phyloP scores from a whole-genome alignment of 225 moss, liverwort and hornwort species.

The Neckera pumila region DNA sequence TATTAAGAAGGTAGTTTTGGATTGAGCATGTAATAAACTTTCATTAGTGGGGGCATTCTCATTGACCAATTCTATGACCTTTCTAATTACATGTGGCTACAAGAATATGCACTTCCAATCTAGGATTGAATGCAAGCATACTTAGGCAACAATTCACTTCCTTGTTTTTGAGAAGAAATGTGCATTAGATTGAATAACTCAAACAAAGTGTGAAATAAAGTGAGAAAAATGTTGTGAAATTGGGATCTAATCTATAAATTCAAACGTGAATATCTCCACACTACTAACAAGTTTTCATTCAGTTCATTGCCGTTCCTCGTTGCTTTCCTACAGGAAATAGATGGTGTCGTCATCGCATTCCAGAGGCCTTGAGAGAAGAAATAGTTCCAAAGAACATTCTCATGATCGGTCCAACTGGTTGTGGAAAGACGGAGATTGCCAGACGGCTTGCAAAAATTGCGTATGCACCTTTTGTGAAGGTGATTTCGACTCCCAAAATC shows the following conservation, averaged over 20 bases:
- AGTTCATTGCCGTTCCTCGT: background rate
- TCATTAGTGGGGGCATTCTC: background rate
- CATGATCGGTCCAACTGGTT: constrained; percentile 69
- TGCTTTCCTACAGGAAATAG: constrained; percentile 45
- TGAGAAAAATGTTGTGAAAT: background rate
- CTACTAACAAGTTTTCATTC: background rate
- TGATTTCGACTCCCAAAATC: background rate
- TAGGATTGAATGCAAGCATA: background rate
- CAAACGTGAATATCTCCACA: background rate
- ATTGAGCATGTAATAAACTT: background rate
- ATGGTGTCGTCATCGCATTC: constrained; percentile 81
- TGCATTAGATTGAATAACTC: background rate
- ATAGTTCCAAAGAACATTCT: constrained; percentile 96
- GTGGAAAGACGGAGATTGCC: background rate
- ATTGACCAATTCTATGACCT: background rate
- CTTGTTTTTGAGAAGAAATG: background rate
- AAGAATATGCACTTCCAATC: background rate
- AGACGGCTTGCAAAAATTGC: constrained; percentile 56
- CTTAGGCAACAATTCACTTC: background rate
- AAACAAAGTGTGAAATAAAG: background rate
- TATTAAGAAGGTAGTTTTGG: background rate
- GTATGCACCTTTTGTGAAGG: constrained; percentile 92
- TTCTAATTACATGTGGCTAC: too few species aligned
- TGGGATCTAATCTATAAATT: background rate
- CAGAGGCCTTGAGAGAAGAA: constrained; percentile 56